Base-by-base conservation (phyloP, 768 basidiomycete species). In the Xerocomellus intermedius region DNA sequence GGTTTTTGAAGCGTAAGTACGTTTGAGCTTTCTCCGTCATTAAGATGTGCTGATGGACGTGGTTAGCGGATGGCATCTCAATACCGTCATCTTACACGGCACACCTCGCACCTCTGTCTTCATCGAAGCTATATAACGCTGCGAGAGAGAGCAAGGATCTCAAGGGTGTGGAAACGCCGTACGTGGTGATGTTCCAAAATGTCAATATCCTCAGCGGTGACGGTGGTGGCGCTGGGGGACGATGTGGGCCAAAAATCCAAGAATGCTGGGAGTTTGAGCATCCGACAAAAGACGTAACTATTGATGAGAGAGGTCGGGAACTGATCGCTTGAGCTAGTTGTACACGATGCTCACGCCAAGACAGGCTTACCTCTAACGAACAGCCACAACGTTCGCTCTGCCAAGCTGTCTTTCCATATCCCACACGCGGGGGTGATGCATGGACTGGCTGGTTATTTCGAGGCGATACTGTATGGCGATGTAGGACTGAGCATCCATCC, bases 241-340 rank as follows among this genome's bases (percentile, higher is more conserved):
- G 82, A 43, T 94, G 91, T 74, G 94, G 94, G 14, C 79, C 86
- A 2, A 83, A 84, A 60, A 79, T 97, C 35, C 97, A 98, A 70
- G 90, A 94, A 63, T 98, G 96, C 63, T 99, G 97, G 97, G 87
- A 90, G 59, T 99, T 98, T 70, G 91, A 91, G 59, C 97, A 99
- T 74, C 96, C 97, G 2, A 75, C 92, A 55, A 79, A 82, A 50
- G 92, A 96, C 66, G 79, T 86, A 1, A 82, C 89, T 0, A 72
- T 93, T 7, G 85, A 96, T 67, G 72, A 77, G 19, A 77, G 77
- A 71, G 93, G 94, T 90, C 58, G 54, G 75, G 24, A 52, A 21
- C 50, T 17, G 42, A 42, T 49, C 21, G 42, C 8, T 44, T 32
- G 42, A 35, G 7, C 45, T 2, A 14, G 47, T 52, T 8, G 3